These are phyloP conservation scores for Penium margaritaceum DNA, from an alignment of 139 green algal genomes.

Conservation along the genomic window DNA sequence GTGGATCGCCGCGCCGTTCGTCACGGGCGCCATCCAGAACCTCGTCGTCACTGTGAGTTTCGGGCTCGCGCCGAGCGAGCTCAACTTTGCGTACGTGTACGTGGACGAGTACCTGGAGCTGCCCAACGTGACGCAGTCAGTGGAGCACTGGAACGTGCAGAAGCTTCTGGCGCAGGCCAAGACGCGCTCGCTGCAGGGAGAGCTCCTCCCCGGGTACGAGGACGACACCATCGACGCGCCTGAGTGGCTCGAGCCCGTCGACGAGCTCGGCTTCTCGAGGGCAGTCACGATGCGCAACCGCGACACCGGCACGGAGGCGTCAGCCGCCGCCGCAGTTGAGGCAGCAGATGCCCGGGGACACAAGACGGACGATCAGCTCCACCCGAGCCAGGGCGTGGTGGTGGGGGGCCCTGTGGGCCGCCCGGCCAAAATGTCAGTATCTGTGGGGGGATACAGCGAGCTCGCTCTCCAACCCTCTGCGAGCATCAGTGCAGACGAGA, in stretches of 20 bases:
- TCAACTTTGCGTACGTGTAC: slow-evolving; percentile 16
- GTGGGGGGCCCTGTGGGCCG: no score
- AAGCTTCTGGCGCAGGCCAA: background rate
- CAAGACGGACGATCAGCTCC: no score
- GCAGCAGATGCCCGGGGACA: no score
- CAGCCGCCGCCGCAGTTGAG: no score
- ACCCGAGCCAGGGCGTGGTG: no score
- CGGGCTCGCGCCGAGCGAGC: slow-evolving; percentile 3
- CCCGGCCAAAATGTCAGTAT: no score
- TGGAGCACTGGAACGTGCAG: slow-evolving; percentile 15
- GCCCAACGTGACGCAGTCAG: background rate
- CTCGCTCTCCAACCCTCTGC: no score
- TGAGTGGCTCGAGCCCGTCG: background rate
- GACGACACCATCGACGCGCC: background rate
- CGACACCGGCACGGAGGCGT: no score
- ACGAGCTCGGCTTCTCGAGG: no score
- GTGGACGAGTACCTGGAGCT: slow-evolving; percentile 17
- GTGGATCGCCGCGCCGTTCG: background rate
- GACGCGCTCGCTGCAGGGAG: background rate
- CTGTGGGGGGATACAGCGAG: no score
- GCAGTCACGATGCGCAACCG: no score
- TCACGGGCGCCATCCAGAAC: background rate
- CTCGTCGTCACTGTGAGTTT: slow-evolving; percentile 1
- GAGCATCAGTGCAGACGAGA: no score
- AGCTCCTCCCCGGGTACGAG: background rate